Conservation (phyloP, 2,329 filamentous ascomycete species). For the Arthrobotrys sphaeroides region DNA sequence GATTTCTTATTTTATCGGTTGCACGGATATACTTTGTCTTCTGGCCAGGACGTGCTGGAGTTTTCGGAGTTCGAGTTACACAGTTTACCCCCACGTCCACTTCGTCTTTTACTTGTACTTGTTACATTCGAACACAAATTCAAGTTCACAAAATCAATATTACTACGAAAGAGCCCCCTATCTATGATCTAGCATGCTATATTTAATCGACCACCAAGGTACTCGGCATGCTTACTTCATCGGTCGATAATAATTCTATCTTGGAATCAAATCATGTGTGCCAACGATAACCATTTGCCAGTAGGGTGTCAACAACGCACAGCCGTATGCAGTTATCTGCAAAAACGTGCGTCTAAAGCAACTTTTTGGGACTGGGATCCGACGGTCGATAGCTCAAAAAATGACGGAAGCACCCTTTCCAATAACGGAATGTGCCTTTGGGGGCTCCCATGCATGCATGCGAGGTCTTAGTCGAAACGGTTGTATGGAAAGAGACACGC, state of each 20-base stretch:
- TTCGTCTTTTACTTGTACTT: too few relatives aligned
- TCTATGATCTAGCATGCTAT: slow-evolving; percentile 6
- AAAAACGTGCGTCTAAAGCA: slow-evolving; percentile 14
- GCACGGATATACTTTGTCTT: neutral
- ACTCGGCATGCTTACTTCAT: neutral
- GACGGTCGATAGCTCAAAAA: neutral
- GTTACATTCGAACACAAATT: slow-evolving; percentile 12
- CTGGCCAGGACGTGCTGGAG: neutral
- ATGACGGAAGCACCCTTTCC: neutral
- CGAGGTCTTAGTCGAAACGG: neutral
- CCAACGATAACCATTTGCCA: slow-evolving; percentile 17
- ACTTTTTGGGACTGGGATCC: neutral
- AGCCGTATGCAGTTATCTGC: slow-evolving; percentile 14
- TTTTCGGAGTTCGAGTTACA: neutral
- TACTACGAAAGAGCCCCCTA: neutral
- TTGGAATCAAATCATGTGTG: slow-evolving; percentile 10
- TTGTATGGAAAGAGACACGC: slow-evolving; percentile 1
- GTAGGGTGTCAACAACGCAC: slow-evolving; percentile 12
- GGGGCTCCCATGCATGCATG: neutral
- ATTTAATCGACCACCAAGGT: too few relatives aligned
- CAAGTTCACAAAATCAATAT: neutral
- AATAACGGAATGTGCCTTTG: slow-evolving; percentile 2
- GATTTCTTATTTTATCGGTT: neutral
- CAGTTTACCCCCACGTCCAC: too few relatives aligned
- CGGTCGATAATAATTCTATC: neutral